These are phyloP conservation scores for Beauveria sp. DNA, from an alignment of 2,329 filamentous ascomycete species.

Conservation along the genomic window DNA sequence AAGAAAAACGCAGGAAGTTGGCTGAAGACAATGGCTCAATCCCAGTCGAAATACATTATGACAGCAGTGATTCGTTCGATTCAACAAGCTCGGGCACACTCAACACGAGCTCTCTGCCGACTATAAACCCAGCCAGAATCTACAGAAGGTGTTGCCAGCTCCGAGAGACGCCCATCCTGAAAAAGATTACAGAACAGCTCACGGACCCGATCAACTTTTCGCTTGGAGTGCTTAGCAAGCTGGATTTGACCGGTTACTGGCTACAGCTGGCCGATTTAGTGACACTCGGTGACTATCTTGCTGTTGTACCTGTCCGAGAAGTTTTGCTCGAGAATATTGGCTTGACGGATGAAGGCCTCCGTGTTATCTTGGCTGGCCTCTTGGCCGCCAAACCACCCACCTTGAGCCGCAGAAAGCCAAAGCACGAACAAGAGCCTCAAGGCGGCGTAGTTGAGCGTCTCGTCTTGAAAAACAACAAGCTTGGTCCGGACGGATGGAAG, in stretches of 20 bases:
- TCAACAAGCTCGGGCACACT: constrained; percentile 14
- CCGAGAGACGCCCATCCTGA: constrained; percentile 84
- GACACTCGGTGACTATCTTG: constrained; percentile 88
- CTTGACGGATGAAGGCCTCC: constrained; percentile 76
- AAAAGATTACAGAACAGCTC: constrained; percentile 86
- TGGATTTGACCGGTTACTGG: constrained; percentile 79
- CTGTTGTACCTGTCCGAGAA: constrained; percentile 84
- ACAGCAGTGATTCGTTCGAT: constrained; percentile 54
- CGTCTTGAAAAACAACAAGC: constrained; percentile 85
- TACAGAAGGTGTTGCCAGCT: constrained; percentile 93
- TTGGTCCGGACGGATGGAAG: constrained; percentile 83
- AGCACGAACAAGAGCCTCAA: constrained; percentile 36
- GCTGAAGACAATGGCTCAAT: constrained; percentile 83
- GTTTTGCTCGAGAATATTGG: constrained; percentile 82
- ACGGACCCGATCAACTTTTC: constrained; percentile 60
- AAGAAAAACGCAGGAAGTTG: constrained; percentile 76
- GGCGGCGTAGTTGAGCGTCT: constrained; percentile 79
- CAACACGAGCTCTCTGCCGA: constrained; percentile 47
- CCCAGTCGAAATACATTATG: constrained; percentile 72
- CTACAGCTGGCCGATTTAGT: constrained; percentile 76
- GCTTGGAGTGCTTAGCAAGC: constrained; percentile 67
- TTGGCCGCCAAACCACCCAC: constrained; percentile 68
- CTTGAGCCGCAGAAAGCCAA: constrained; percentile 42
- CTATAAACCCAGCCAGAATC: constrained; percentile 84
- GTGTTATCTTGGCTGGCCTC: constrained; percentile 79